phyloP scores from a whole-genome alignment of 768 basidiomycete genomes.

The Mycena olivaceomarginata region DNA sequence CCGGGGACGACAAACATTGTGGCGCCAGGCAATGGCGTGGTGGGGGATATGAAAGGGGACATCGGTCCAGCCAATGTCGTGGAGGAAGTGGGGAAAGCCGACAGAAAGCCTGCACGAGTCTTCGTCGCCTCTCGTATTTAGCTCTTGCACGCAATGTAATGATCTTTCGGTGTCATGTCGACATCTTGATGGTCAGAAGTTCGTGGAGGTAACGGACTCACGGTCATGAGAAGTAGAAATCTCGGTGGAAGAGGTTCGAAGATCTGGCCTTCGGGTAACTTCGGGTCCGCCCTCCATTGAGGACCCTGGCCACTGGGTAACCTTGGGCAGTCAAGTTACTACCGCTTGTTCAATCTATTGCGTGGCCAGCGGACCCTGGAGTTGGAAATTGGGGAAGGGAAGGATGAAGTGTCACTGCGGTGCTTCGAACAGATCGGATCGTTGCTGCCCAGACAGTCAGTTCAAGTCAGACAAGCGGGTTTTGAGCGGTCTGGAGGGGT shows the following conservation, averaged over 20 bases:
- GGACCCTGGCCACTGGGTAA: slow-evolving; percentile 9
- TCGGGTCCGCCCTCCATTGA: not conserved
- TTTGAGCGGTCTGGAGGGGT: no score
- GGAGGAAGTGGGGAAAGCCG: slow-evolving; percentile 13
- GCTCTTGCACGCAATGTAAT: slow-evolving; percentile 23
- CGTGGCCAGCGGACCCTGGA: slow-evolving; percentile 4
- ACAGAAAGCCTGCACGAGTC: slow-evolving; percentile 17
- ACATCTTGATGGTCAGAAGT: slow-evolving; percentile 32
- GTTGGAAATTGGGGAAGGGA: slow-evolving; percentile 17
- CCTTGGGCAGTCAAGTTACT: slow-evolving; percentile 14
- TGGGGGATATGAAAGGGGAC: slow-evolving; percentile 21
- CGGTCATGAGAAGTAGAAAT: slow-evolving; percentile 25
- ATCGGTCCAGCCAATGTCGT: slow-evolving; percentile 32
- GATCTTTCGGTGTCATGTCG: slow-evolving; percentile 22
- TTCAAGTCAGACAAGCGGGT: no score
- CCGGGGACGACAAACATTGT: slow-evolving; percentile 25
- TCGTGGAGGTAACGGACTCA: slow-evolving; percentile 24
- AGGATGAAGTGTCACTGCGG: no score
- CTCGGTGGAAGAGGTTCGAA: not conserved
- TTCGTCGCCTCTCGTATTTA: slow-evolving; percentile 28
- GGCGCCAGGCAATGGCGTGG: slow-evolving; percentile 27
- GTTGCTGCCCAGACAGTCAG: no score
- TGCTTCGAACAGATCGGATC: no score
- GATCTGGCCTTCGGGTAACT: slow-evolving; percentile 4
- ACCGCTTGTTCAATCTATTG: slow-evolving; percentile 18